Conservation (phyloP, 106 monocot genomes). For the Acorus calamus region DNA sequence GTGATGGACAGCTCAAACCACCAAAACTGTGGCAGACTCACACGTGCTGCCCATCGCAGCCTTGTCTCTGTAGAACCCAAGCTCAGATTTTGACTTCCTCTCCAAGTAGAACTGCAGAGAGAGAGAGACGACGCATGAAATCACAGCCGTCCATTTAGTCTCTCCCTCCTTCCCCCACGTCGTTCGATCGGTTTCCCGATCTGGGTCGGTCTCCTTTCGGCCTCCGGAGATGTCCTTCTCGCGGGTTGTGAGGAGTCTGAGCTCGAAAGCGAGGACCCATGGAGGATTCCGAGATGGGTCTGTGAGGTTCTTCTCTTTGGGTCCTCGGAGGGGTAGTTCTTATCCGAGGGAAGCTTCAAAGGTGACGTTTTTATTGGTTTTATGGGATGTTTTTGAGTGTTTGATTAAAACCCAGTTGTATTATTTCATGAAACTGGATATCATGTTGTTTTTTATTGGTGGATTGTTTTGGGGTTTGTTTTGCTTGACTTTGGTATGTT, state of each 20-base stretch:
- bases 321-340: neutral
- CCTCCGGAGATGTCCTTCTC: constrained; percentile 6
- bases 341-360: constrained; percentile 1
- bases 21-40: no score
- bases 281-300: neutral
- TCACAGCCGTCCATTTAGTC: no score
- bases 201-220: neutral
- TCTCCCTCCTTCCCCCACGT: neutral
- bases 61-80: no score
- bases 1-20: no score
- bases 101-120: no score
- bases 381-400: neutral
- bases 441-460: no score
- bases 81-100: no score
- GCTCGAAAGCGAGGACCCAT: constrained; percentile 6
- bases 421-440: neutral
- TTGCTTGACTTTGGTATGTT: no score
- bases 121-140: no score
- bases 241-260: constrained; percentile 15
- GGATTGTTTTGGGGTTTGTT: no score
- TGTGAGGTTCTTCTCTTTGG: neutral
- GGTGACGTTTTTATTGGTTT: neutral
- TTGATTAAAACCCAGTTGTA: no score
- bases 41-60: no score
- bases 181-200: neutral